phyloP scores from a whole-genome alignment of 306 rosid genomes.

The Geum urbanum region DNA sequence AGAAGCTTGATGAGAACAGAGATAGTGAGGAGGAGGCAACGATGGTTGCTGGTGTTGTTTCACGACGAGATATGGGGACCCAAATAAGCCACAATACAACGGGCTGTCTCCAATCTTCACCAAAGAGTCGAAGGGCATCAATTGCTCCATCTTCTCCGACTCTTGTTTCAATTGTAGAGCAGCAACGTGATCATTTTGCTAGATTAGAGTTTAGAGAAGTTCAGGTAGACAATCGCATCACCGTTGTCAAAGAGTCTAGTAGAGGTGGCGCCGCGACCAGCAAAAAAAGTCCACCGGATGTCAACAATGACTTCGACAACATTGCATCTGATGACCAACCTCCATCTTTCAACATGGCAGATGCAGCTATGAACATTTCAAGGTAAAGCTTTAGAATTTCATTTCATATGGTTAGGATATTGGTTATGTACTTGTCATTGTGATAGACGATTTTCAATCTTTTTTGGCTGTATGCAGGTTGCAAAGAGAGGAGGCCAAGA shows the following conservation, averaged over 20 bases:
- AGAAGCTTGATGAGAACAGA: conserved; percentile 29
- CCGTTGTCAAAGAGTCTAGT: conserved; percentile 40
- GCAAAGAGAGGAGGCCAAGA: conserved; percentile 82
- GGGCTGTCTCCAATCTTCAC: conserved; percentile 33
- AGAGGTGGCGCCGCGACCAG: conserved; percentile 28
- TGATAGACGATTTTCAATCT: not conserved
- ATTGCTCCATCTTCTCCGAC: conserved; percentile 37
- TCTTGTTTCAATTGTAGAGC: conserved; percentile 29
- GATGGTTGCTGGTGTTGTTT: conserved; percentile 27
- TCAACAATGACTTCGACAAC: conserved; percentile 29
- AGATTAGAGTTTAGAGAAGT: conserved; percentile 74
- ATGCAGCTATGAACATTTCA: conserved; percentile 46
- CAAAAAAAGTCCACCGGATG: conserved; percentile 25
- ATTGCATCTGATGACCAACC: conserved; percentile 28
- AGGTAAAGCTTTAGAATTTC: conserved; percentile 32
- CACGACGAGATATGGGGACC: conserved; percentile 58
- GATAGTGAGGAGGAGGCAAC: conserved; percentile 25
- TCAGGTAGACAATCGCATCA: conserved; percentile 61
- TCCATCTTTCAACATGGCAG: conserved; percentile 50
- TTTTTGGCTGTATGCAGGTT: conserved; percentile 33
- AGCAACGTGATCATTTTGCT: conserved; percentile 26
- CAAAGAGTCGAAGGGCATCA: conserved; percentile 27
- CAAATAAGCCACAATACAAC: conserved; percentile 52
- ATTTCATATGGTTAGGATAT: not conserved
- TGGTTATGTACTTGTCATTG: not conserved